Conservation (phyloP, 257 asterid species). For the Plectranthus barbatus region DNA sequence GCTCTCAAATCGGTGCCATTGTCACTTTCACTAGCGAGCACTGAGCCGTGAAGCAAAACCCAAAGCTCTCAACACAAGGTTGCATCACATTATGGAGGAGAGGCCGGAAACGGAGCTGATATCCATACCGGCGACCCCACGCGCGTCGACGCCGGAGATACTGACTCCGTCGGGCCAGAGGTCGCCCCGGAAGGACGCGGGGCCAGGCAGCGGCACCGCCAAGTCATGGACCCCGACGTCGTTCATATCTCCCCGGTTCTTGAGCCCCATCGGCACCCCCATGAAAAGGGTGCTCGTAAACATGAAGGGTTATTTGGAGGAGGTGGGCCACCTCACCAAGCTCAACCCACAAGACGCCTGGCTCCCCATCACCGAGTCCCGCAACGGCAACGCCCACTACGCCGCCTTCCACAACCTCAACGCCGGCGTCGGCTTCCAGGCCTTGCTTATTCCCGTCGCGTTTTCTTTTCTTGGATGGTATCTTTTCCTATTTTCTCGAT, state of each 20-base stretch:
- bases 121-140: constrained; percentile 97
- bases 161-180: constrained; percentile 83
- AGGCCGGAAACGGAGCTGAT: constrained; percentile 91
- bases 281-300: constrained; percentile 86
- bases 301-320: constrained; percentile 93
- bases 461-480: constrained; percentile 98
- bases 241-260: constrained; percentile 80
- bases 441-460: constrained; percentile 88
- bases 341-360: constrained; percentile 98
- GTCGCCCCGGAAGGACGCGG: constrained; percentile 55
- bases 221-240: constrained; percentile 98
- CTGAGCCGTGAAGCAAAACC: not conserved
- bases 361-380: constrained; percentile 97
- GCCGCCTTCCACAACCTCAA: constrained; percentile 95
- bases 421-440: constrained; percentile 97
- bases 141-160: constrained; percentile 93
- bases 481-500: too few species aligned
- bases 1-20: not conserved
- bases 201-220: constrained; percentile 21
- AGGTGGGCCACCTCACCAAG: constrained; percentile 91
- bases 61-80: not conserved
- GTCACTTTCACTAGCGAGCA: not conserved
- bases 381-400: constrained; percentile 93
- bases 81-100: constrained; percentile 54
- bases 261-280: constrained; percentile 99